Evolutionary conservation across 305 asterid genomes (phyloP).

Genomic region (Solanum aculeatissimum): DNA sequence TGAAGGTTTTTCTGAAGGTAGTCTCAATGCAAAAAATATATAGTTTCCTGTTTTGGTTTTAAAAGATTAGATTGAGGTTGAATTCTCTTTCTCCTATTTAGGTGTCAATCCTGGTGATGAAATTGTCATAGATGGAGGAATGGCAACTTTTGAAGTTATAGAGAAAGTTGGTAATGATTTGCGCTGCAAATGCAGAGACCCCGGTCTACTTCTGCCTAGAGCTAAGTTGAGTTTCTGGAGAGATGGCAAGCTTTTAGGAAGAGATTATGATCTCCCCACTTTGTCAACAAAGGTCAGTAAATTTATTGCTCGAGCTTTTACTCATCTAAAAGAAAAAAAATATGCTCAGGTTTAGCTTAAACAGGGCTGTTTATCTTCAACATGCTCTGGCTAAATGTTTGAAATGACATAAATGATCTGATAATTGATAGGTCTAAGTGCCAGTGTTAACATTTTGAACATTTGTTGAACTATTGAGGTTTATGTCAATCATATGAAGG

Average conservation of each 20-base stretch:
- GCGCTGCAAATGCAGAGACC: slow-evolving; percentile 67
- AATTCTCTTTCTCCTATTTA: slow-evolving; percentile 1
- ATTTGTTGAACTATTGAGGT: background rate
- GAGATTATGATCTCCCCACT: slow-evolving; percentile 55
- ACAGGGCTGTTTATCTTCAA: background rate
- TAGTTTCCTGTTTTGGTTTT: background rate
- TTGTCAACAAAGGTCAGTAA: slow-evolving; percentile 45
- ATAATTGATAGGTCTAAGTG: background rate
- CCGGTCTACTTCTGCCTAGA: slow-evolving; percentile 72
- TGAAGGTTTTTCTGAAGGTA: slow-evolving; percentile 77
- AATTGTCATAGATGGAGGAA: slow-evolving; percentile 80
- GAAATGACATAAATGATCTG: background rate
- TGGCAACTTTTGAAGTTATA: slow-evolving; percentile 67
- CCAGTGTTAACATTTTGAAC: background rate
- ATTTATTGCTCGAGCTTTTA: background rate
- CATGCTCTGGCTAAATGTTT: background rate
- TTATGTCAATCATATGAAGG: background rate
- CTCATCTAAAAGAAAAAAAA: background rate
- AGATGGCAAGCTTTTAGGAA: slow-evolving; percentile 52
- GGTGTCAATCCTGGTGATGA: slow-evolving; percentile 72
- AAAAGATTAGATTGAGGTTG: background rate
- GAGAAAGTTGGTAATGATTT: slow-evolving; percentile 64
- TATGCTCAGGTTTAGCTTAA: background rate
- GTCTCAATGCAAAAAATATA: background rate
- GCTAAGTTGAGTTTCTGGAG: slow-evolving; percentile 88